Conservation (phyloP, 2,329 filamentous ascomycete genomes). For the Ophidiomyces ophidiicola region DNA sequence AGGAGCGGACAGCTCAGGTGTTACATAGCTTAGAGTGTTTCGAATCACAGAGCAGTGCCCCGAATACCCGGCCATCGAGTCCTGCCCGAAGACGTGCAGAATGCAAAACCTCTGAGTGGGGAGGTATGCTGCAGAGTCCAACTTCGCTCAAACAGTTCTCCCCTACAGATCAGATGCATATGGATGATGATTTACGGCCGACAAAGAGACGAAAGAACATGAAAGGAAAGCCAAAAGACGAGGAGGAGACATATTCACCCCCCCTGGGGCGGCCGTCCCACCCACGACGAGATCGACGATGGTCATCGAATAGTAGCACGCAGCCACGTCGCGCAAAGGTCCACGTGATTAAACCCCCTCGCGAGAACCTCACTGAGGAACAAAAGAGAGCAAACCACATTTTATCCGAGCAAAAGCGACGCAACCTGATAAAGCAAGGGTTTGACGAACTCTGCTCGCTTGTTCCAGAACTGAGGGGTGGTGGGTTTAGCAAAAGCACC, state of each 20-base stretch:
- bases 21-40: constrained; percentile 48
- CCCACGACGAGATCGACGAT: constrained; percentile 11
- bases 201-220: constrained; percentile 46
- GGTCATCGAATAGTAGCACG: constrained; percentile 16
- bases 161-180: constrained; percentile 14
- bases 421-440: constrained; percentile 67
- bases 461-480: constrained; percentile 60
- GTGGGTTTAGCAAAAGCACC: constrained; percentile 71
- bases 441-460: constrained; percentile 69
- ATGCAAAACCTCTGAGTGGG: constrained; percentile 6
- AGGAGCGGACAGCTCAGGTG: constrained; percentile 45
- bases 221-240: constrained; percentile 36
- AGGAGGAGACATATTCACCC: constrained; percentile 26
- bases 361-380: constrained; percentile 59
- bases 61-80: constrained; percentile 49
- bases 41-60: constrained; percentile 44
- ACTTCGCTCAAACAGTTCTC: constrained; percentile 1
- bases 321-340: constrained; percentile 24
- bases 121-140: not conserved
- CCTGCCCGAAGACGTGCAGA: constrained; percentile 29
- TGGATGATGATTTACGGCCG: constrained; percentile 27
- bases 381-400: constrained; percentile 83
- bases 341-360: constrained; percentile 21
- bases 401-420: constrained; percentile 71
- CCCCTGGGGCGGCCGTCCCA: not conserved